These are phyloP conservation scores for Skeletonema grethae DNA, from an alignment of 108 stramenopile genomes.

Conservation along the genomic window DNA sequence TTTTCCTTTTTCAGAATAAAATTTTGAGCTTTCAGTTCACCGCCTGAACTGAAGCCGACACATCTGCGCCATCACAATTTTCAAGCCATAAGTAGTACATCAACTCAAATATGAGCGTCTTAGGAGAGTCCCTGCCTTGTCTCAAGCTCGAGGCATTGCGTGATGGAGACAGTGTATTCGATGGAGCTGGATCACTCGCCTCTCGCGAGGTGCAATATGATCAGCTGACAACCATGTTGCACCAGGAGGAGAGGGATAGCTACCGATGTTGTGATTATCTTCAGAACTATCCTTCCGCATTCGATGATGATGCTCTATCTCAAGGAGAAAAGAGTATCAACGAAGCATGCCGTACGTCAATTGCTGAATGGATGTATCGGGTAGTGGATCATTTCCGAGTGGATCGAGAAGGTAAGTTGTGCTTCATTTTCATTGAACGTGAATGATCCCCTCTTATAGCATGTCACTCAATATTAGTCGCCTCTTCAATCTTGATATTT, in stretches of 20 bases:
- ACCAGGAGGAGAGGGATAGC: slow-evolving; percentile 28
- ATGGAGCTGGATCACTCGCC: neutral
- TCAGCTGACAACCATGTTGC: slow-evolving; percentile 31
- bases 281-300: slow-evolving; percentile 8
- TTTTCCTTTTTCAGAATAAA: neutral
- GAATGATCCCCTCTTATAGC: neutral
- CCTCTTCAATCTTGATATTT: neutral
- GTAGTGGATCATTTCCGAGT: slow-evolving; percentile 82
- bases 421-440: slow-evolving; percentile 34
- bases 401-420: slow-evolving; percentile 74
- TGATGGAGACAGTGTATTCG: slow-evolving; percentile 5
- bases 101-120: slow-evolving; percentile 6
- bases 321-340: slow-evolving; percentile 39
- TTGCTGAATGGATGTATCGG: slow-evolving; percentile 86
- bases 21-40: neutral
- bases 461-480: neutral
- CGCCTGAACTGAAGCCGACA: no score
- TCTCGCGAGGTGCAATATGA: slow-evolving; percentile 14
- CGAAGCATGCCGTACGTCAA: slow-evolving; percentile 70
- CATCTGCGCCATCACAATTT: neutral
- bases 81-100: no score
- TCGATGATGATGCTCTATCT: neutral
- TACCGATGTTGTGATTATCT: slow-evolving; percentile 45
- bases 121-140: slow-evolving; percentile 5
- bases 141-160: neutral